phyloP scores from a whole-genome alignment of 768 basidiomycete genomes.

The Mycena polygramma region DNA sequence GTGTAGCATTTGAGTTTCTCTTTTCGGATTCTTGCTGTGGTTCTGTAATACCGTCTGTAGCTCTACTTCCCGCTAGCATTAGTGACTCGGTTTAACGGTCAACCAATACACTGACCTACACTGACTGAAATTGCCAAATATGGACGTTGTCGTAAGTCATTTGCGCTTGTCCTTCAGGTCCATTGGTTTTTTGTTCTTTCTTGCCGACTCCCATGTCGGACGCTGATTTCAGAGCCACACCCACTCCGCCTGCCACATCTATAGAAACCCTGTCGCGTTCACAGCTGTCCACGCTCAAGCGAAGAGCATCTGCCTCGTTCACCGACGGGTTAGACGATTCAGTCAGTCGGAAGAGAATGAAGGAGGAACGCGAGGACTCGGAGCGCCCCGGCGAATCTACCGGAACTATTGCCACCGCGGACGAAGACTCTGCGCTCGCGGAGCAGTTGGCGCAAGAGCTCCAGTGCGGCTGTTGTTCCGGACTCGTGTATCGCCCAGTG shows the following conservation, averaged over 20 bases:
- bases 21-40: slow-evolving; percentile 3
- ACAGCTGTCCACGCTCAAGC: slow-evolving; percentile 58
- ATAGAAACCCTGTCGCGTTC: slow-evolving; percentile 37
- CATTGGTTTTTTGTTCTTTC: slow-evolving; percentile 21
- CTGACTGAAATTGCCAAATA: slow-evolving; percentile 21
- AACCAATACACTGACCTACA: background rate
- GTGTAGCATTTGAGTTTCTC: slow-evolving; percentile 42
- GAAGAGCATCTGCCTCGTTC: slow-evolving; percentile 67
- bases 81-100: too few species aligned
- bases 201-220: slow-evolving; percentile 44
- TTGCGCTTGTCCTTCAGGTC: background rate
- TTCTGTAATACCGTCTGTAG: slow-evolving; percentile 29
- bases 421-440: slow-evolving; percentile 53
- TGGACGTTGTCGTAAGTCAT: slow-evolving; percentile 21
- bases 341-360: slow-evolving; percentile 71
- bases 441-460: slow-evolving; percentile 81
- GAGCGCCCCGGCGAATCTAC: slow-evolving; percentile 33
- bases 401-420: slow-evolving; percentile 15
- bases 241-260: slow-evolving; percentile 36
- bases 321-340: slow-evolving; percentile 62
- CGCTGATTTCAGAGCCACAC: slow-evolving; percentile 30
- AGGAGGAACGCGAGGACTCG: slow-evolving; percentile 54
- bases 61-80: background rate
- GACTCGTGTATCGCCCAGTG: slow-evolving; percentile 85
- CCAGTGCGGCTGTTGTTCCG: slow-evolving; percentile 89